These are phyloP conservation scores for Ilyonectria mors-panacis DNA, from an alignment of 2,329 filamentous ascomycete genomes.

Conservation along the genomic window DNA sequence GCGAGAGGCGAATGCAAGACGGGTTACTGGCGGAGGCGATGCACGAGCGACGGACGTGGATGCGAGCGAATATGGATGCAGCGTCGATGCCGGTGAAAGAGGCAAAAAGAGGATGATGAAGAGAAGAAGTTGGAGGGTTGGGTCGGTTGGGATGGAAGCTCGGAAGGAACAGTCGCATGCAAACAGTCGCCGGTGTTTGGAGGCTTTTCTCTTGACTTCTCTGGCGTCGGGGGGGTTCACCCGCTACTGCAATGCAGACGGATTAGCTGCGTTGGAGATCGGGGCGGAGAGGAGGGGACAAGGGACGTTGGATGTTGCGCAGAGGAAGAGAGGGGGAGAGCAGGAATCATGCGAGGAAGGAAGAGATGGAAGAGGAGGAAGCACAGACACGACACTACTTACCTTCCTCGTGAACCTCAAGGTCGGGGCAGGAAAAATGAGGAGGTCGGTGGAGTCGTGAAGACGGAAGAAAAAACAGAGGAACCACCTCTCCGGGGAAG, in stretches of 20 bases:
- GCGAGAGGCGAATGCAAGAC: conserved; percentile 4
- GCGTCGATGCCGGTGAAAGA: conserved; percentile 17
- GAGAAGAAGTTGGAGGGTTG: conserved; percentile 25
- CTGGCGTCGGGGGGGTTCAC: conserved; percentile 36
- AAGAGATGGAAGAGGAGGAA: conserved; percentile 51
- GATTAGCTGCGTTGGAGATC: conserved; percentile 51
- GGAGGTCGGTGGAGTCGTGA: conserved; percentile 55
- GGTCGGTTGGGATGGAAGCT: conserved; percentile 25
- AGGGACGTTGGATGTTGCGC: conserved; percentile 29
- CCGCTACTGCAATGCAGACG: conserved; percentile 52
- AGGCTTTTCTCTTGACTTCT: conserved; percentile 31
- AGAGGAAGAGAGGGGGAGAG: conserved; percentile 30
- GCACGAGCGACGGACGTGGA: conserved; percentile 6
- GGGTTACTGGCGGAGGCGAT: conserved; percentile 17
- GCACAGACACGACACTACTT: conserved; percentile 35
- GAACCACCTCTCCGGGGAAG: conserved; percentile 48
- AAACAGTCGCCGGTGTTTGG: conserved; percentile 39
- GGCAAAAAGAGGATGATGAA: conserved; percentile 18
- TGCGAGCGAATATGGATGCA: conserved; percentile 16
- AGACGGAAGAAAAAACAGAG: conserved; percentile 50
- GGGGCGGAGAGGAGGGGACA: conserved; percentile 32
- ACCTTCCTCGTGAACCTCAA: conserved; percentile 40
- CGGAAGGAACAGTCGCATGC: conserved; percentile 37
- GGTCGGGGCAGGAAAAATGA: conserved; percentile 51
- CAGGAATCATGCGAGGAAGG: conserved; percentile 22